These are phyloP conservation scores for Podospora comata DNA, from an alignment of 495 filamentous ascomycete genomes.

Conservation along the genomic window DNA sequence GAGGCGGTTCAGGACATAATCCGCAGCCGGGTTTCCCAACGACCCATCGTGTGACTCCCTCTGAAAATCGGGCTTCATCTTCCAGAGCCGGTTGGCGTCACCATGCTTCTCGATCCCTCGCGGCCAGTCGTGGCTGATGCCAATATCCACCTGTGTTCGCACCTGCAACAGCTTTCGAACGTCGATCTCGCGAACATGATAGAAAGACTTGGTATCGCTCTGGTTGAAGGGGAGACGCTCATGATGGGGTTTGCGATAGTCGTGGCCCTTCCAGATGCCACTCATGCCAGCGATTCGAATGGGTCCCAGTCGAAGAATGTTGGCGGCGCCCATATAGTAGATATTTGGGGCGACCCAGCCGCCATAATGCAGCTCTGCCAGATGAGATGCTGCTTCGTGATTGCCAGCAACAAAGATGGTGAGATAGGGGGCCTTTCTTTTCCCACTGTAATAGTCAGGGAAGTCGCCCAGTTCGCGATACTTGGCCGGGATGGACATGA, in stretches of 20 bases:
- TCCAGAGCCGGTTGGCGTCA: slow-evolving; percentile 59
- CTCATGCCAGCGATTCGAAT: slow-evolving; percentile 86
- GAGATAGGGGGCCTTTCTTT: slow-evolving; percentile 71
- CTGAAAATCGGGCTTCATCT: slow-evolving; percentile 66
- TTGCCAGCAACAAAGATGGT: slow-evolving; percentile 94
- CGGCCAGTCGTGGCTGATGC: slow-evolving; percentile 95
- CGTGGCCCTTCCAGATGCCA: slow-evolving; percentile 86
- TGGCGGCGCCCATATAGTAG: slow-evolving; percentile 91
- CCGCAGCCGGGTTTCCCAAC: slow-evolving; percentile 74
- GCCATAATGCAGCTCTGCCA: slow-evolving; percentile 91
- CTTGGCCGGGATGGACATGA: slow-evolving; percentile 81
- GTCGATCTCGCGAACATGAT: slow-evolving; percentile 89
- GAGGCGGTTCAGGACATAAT: slow-evolving; percentile 72
- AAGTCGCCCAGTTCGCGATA: slow-evolving; percentile 86
- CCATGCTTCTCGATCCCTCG: slow-evolving; percentile 72
- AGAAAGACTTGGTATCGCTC: slow-evolving; percentile 71
- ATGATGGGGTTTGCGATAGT: slow-evolving; percentile 75
- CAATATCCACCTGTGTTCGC: slow-evolving; percentile 78
- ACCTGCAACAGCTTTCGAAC: slow-evolving; percentile 84
- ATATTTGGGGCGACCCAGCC: slow-evolving; percentile 97
- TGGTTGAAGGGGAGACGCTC: slow-evolving; percentile 82
- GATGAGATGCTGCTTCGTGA: slow-evolving; percentile 83
- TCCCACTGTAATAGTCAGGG: slow-evolving; percentile 84
- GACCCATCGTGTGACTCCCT: slow-evolving; percentile 67
- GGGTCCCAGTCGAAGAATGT: slow-evolving; percentile 75